These are phyloP conservation scores for Albophoma yamanashiensis DNA, from an alignment of 2,329 filamentous ascomycete species.

Conservation along the genomic window DNA sequence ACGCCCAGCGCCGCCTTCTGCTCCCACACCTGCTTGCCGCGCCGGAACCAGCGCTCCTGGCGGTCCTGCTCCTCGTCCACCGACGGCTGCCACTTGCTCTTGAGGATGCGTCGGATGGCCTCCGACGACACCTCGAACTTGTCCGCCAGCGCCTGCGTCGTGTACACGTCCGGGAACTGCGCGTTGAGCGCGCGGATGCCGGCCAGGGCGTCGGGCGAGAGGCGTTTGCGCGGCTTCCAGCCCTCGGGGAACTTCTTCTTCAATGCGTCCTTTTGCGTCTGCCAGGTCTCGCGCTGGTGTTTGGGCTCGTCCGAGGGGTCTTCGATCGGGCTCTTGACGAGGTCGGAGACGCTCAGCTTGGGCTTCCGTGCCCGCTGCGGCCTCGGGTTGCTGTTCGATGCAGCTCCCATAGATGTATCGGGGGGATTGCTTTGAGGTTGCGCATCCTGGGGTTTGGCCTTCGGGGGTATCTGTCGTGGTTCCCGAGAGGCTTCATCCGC, in stretches of 20 bases:
- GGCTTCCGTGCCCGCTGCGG: not conserved
- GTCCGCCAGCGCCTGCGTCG: constrained; percentile 59
- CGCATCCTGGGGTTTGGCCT: not conserved
- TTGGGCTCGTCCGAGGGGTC: not conserved
- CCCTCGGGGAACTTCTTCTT: constrained; percentile 69
- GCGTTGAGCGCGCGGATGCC: constrained; percentile 76
- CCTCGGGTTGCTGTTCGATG: not conserved
- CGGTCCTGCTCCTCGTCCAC: constrained; percentile 47
- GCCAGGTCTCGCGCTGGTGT: constrained; percentile 48
- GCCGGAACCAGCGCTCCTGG: constrained; percentile 49
- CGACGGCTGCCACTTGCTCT: constrained; percentile 60
- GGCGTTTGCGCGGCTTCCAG: constrained; percentile 74
- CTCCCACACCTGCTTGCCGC: constrained; percentile 50
- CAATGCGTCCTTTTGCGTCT: constrained; percentile 62
- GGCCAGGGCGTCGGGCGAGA: constrained; percentile 87
- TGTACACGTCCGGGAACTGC: constrained; percentile 68
- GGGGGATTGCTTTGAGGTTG: not conserved
- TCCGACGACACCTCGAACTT: constrained; percentile 84
- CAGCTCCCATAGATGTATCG: not conserved
- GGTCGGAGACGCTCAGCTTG: not conserved
- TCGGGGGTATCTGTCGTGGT: not conserved
- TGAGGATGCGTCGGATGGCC: constrained; percentile 77
- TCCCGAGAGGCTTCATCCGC: not conserved
- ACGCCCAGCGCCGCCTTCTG: constrained; percentile 48
- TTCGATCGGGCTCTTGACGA: not conserved